Evolutionary conservation across 2,329 filamentous ascomycete species (phyloP), one percentile per base, ranked within the genome.

Genomic region (Arachnomyces sp.): DNA sequence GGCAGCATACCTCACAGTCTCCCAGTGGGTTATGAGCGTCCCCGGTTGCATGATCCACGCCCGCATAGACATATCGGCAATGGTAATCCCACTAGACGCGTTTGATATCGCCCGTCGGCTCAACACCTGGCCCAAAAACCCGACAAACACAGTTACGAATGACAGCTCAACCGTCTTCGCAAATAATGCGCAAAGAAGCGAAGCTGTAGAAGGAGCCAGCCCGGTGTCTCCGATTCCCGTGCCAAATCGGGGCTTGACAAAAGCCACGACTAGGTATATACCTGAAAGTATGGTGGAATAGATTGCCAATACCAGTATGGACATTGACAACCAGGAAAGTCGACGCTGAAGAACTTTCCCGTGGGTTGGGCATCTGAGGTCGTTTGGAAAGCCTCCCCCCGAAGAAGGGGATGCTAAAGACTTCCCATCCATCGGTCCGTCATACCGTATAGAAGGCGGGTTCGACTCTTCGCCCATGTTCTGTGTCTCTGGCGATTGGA

Each of bases 61-160:
- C 34, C 84, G 73, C 82, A 90, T 87, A 12, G 75, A 81, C 67
- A 89, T 77, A 53, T 90, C 84, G 0, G 85, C 80, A 12, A 90
- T 71, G 0, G 78, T 86, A 43, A 89, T 74, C 2, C 85, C 85
- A 2, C 67, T 64, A 0, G 77, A 74, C 7, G 71, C 66, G 39
- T 71, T 74, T 16, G 73, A 71, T 40, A 86, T 74, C 0, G 84
- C 81, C 40, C 82, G 68, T 14, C 82, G 72, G n/a, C 77, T 86
- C 12, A 90, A 62, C 0, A 84, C 74, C 56, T 92, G 86, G 0
- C 86, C 86, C 0, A 89, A 57, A 40, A 84, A 84, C 0, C 81
- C 75, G 1, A 89, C 81, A 44, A 86, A 84, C 0, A 86, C 79
- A 0, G 84, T 86, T 3, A 86, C 83, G 52, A 88, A 90, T 0